phyloP scores from a whole-genome alignment of 257 asterid species.

The Nicotiana noctiflora region DNA sequence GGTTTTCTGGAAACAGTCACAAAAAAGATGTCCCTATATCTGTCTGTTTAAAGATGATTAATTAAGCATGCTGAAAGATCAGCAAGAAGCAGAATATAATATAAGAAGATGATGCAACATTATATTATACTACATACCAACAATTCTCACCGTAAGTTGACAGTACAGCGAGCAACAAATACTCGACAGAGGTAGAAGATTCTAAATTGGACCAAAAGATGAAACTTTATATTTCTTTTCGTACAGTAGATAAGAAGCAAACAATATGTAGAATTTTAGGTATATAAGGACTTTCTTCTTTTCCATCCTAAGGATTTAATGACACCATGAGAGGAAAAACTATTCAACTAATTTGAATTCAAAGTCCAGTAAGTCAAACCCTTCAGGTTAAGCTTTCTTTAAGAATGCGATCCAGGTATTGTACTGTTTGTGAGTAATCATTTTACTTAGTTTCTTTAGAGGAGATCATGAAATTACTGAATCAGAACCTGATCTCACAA shows the following conservation, averaged over 20 bases:
- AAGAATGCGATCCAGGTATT: too few relatives aligned
- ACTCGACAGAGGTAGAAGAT: too few relatives aligned
- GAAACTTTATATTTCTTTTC: not conserved
- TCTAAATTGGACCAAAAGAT: not conserved
- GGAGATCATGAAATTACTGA: too few relatives aligned
- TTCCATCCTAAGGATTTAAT: not conserved
- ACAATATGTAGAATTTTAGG: not conserved
- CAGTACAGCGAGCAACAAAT: not conserved
- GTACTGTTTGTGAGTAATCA: too few relatives aligned
- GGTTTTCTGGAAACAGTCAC: slow-evolving; percentile 22
- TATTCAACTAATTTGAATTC: not conserved
- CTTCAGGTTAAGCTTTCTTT: not conserved
- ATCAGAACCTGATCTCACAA: too few relatives aligned
- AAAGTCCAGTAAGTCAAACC: too few relatives aligned
- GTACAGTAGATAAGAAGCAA: not conserved
- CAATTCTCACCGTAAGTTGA: not conserved
- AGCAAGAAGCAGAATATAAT: not conserved
- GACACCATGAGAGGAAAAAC: not conserved
- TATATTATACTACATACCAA: too few relatives aligned
- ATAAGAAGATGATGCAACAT: not conserved
- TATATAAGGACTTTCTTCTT: not conserved
- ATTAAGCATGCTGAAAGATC: not conserved
- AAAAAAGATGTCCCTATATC: slow-evolving; percentile 22
- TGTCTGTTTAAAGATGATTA: slow-evolving; percentile 5
- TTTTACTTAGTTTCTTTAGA: too few relatives aligned